Base-by-base conservation (phyloP, 371 early-diverging fungal species). In the Saksenaea vasiformis region DNA sequence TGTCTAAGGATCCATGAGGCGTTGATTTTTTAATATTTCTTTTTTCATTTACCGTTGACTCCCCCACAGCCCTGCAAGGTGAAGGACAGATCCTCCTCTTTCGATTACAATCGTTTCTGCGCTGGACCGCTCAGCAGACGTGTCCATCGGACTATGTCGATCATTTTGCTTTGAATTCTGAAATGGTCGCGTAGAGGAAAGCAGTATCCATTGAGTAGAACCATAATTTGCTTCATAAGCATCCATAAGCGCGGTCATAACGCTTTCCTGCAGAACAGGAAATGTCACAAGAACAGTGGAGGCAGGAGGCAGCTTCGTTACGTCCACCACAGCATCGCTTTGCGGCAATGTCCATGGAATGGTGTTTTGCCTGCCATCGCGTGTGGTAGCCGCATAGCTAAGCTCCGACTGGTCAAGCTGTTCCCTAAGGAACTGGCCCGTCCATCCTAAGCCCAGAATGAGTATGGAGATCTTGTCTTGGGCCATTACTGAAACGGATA, bases 401-500 rank as follows among this genome's bases (percentile, higher is more conserved):
- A 78, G 11, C 4, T 71, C 54, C 15, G 61, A 43, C 2, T 39
- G n/a, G 3, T 38, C 24, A 14, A 78, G 26, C 0, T 76, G 63
- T 7, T 71, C 72, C 15, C 66, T 62, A 7, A 81, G 58, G 47
- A 81, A 81, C 31, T 72, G 72, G 7, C 81, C 81, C n/a, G 78
- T 76, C 81, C 81, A 81, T 17, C 81, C 81, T 3, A 76, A 47
- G 5, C 81, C 81, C 1, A 81, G 57, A 44, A 81, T 76, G 5
- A 81, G 73, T 17, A 81, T 69, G 43, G 73, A 71, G 15, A 79
- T 35, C 5, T 60, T 38, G 22, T 66, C 54, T 36, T 72, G 56
- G 3, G 71, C 61, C 22, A 70, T 57, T 43, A 62, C 67, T 47
- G 51, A 47, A 31, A 31, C 2, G 31, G 31, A 31, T 31, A 31